Conservation (phyloP, 164 flowering plant species). For the Dillenia turbinata region DNA sequence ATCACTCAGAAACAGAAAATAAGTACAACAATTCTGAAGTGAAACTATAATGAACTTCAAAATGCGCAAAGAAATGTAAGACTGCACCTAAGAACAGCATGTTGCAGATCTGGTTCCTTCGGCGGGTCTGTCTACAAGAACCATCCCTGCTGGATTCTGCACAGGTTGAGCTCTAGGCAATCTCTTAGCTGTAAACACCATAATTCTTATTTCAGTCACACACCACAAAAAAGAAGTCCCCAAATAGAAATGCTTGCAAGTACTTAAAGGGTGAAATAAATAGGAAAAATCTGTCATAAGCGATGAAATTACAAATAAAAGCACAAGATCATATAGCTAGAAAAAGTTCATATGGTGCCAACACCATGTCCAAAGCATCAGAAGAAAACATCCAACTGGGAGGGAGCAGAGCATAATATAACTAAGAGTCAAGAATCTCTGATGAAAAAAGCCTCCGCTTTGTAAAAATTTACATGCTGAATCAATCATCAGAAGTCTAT, state of each 20-base stretch:
- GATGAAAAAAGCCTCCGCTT: too few species aligned
- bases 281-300: neutral
- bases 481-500: too few species aligned
- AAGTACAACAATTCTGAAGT: too few species aligned
- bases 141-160: constrained; percentile 79
- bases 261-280: neutral
- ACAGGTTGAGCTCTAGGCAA: constrained; percentile 77
- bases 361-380: too few species aligned
- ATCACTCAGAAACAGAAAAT: too few species aligned
- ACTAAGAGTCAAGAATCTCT: too few species aligned
- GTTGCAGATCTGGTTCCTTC: constrained; percentile 46
- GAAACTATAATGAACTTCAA: too few species aligned
- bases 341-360: neutral
- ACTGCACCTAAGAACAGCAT: constrained; percentile 54
- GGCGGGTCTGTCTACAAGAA: constrained; percentile 63
- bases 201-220: constrained; percentile 3
- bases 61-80: neutral
- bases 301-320: too few species aligned
- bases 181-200: constrained; percentile 46
- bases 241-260: neutral
- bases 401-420: too few species aligned
- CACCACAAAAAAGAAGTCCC: neutral
- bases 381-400: too few species aligned
- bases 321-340: neutral
- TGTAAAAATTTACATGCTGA: too few species aligned